phyloP scores from a whole-genome alignment of 2,329 filamentous ascomycete genomes.

The Pseudogymnoascus sp. region DNA sequence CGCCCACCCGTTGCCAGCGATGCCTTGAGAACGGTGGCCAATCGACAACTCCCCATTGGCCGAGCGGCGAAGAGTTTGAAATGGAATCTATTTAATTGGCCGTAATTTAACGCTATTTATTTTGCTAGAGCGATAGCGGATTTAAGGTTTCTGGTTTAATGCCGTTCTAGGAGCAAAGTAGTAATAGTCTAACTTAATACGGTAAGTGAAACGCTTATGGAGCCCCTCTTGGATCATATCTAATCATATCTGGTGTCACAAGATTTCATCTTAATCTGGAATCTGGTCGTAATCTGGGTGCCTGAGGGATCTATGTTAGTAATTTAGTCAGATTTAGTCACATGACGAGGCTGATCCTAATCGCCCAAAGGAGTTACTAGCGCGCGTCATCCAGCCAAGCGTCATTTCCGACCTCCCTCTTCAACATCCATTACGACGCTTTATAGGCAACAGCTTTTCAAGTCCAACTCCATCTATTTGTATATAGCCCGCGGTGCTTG shows the following conservation, averaged over 20 bases:
- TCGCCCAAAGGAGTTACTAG: slow-evolving; percentile 7
- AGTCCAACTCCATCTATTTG: neutral
- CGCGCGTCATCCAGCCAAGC: slow-evolving; percentile 6
- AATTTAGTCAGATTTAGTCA: neutral
- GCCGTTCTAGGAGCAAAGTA: neutral
- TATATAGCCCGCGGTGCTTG: neutral
- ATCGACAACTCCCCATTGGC: neutral
- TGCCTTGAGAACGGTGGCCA: slow-evolving; percentile 2
- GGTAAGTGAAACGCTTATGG: slow-evolving; percentile 1
- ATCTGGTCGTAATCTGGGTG: neutral
- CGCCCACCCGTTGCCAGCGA: neutral
- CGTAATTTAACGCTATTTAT: neutral
- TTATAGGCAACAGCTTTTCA: slow-evolving; percentile 3
- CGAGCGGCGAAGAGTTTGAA: neutral
- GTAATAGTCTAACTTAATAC: neutral
- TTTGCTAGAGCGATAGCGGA: slow-evolving; percentile 1
- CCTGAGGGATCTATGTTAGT: neutral
- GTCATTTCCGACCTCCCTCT: slow-evolving; percentile 3
- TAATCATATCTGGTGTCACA: slow-evolving; percentile 9
- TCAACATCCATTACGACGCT: neutral
- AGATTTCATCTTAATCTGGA: slow-evolving; percentile 6
- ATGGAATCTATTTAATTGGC: slow-evolving; percentile 1
- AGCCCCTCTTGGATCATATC: slow-evolving; percentile 7
- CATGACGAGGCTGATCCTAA: slow-evolving; percentile 1
- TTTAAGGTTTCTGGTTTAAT: slow-evolving; percentile 4